These are phyloP conservation scores for Cichorium intybus DNA, from an alignment of 140 eudicot genomes.

Conservation along the genomic window DNA sequence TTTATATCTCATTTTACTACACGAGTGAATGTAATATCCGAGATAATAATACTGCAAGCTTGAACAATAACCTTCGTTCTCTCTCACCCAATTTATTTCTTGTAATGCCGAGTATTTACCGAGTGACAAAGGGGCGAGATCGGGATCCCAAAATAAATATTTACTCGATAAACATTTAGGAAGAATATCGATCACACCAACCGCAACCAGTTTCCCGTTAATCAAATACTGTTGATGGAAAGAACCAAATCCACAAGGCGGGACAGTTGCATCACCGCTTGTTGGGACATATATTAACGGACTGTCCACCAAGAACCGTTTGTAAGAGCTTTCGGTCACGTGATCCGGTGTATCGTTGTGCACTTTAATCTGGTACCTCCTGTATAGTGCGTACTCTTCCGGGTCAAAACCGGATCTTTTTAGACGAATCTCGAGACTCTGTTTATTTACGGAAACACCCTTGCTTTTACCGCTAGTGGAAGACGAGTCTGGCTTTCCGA, in stretches of 20 bases:
- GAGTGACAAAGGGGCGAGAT: conserved; percentile 70
- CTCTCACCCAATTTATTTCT: conserved; percentile 75
- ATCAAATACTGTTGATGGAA: conserved; percentile 91
- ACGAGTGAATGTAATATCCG: conserved; percentile 85
- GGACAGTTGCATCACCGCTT: conserved; percentile 44
- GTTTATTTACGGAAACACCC: conserved; percentile 30
- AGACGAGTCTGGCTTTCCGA: conserved; percentile 29
- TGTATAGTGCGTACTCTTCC: conserved; percentile 80
- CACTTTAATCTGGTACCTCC: conserved; percentile 78
- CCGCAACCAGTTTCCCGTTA: conserved; percentile 82
- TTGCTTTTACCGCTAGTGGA: conserved; percentile 10
- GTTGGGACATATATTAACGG: conserved; percentile 73
- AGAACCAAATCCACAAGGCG: conserved; percentile 93
- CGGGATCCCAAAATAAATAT: conserved; percentile 97
- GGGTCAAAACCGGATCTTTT: conserved; percentile 73
- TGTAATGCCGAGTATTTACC: conserved; percentile 79
- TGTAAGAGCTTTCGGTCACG: conserved; percentile 80
- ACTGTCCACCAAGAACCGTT: conserved; percentile 74
- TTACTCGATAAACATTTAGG: conserved; percentile 96
- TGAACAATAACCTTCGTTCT: conserved; percentile 53
- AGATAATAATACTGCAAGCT: conserved; percentile 86
- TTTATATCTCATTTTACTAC: conserved; percentile 91
- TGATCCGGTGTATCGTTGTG: conserved; percentile 80
- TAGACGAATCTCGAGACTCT: conserved; percentile 61
- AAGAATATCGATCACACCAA: conserved; percentile 92